Evolutionary conservation across 2,329 filamentous ascomycete genomes (phyloP).

Genomic region (Phaeosphaeria sp.): DNA sequence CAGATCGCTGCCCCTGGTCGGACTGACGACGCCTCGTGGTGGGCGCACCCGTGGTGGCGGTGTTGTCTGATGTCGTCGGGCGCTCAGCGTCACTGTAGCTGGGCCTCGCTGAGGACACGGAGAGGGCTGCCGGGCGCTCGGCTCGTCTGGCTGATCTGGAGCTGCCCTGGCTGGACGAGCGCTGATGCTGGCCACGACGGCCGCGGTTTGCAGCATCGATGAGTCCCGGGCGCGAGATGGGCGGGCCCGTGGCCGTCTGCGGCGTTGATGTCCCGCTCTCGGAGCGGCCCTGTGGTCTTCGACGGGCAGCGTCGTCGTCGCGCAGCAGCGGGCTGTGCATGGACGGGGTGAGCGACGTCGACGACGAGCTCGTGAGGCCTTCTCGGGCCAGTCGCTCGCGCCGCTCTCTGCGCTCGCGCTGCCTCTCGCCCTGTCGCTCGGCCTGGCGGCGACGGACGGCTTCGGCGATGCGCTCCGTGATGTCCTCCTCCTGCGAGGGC

Average conservation of each 20-base stretch:
- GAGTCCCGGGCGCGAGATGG: slow-evolving; percentile 56
- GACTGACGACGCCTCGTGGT: slow-evolving; percentile 47
- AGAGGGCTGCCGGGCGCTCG: slow-evolving; percentile 33
- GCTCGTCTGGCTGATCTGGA: slow-evolving; percentile 44
- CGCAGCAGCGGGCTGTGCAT: slow-evolving; percentile 35
- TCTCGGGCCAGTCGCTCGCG: slow-evolving; percentile 49
- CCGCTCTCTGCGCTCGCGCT: slow-evolving; percentile 51
- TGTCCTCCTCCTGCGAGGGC: slow-evolving; percentile 82
- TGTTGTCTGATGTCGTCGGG: slow-evolving; percentile 34
- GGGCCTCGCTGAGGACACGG: slow-evolving; percentile 47
- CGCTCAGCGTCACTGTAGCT: slow-evolving; percentile 63
- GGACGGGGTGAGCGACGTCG: slow-evolving; percentile 31
- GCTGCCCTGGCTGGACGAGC: slow-evolving; percentile 59
- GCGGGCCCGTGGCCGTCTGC: slow-evolving; percentile 46
- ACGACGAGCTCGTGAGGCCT: slow-evolving; percentile 33
- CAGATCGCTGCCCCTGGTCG: slow-evolving; percentile 53
- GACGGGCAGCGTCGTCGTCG: slow-evolving; percentile 39
- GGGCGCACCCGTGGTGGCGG: too few species aligned
- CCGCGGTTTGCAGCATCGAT: slow-evolving; percentile 51
- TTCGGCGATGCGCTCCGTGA: slow-evolving; percentile 89
- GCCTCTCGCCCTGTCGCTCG: slow-evolving; percentile 65
- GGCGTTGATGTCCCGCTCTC: slow-evolving; percentile 45
- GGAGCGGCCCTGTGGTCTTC: slow-evolving; percentile 43
- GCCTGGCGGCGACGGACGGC: slow-evolving; percentile 81
- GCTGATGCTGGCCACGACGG: slow-evolving; percentile 35